Evolutionary conservation across 306 rosid genomes (phyloP).

Genomic region (Astragalus membranaceus): DNA sequence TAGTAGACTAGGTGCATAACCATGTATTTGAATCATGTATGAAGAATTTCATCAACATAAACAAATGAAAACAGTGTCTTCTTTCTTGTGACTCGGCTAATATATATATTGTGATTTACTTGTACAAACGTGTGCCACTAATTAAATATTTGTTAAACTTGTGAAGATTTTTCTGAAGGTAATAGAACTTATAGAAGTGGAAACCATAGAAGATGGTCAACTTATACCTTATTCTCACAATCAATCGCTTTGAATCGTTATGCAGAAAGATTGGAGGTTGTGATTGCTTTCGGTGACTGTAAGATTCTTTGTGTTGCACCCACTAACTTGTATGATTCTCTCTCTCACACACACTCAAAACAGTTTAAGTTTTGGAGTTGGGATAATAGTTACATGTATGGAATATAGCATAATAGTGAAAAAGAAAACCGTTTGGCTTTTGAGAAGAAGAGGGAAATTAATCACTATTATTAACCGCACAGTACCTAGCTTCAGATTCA

Average conservation of each 20-base stretch:
- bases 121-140: conserved; percentile 25
- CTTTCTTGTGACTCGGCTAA: conserved; percentile 10
- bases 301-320: conserved; percentile 44
- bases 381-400: background rate
- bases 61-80: conserved; percentile 23
- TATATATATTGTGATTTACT: conserved; percentile 4
- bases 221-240: conserved; percentile 54
- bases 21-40: conserved; percentile 21
- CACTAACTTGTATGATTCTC: conserved; percentile 62
- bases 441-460: background rate
- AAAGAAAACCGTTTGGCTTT: background rate
- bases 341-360: background rate
- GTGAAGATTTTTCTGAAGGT: conserved; percentile 33
- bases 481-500: no score
- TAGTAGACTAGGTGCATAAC: conserved; percentile 10
- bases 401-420: no score
- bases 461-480: background rate
- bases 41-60: conserved; percentile 12
- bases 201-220: conserved; percentile 33
- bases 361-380: background rate
- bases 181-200: conserved; percentile 24
- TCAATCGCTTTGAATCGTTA: conserved; percentile 50
- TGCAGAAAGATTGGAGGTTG: conserved; percentile 33
- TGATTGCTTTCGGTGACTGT: conserved; percentile 43
- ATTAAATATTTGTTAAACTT: conserved; percentile 33